phyloP scores from a whole-genome alignment of 495 filamentous ascomycete species.

The Aspergillus affinis region DNA sequence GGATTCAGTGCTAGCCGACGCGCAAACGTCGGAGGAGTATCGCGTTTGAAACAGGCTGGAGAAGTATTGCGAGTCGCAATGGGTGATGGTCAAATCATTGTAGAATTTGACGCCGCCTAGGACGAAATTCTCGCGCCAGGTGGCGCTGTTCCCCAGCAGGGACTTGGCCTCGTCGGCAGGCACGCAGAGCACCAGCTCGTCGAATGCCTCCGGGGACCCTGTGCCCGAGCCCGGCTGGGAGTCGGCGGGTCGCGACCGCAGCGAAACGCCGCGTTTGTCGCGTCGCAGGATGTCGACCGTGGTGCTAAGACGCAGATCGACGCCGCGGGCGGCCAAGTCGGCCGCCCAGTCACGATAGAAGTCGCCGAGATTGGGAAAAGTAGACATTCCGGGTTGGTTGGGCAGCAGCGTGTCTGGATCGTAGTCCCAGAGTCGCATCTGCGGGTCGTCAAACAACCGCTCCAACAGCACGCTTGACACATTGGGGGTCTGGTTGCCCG shows the following conservation, averaged over 20 bases:
- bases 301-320: slow-evolving; percentile 62
- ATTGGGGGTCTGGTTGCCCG: slow-evolving; percentile 76
- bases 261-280: slow-evolving; percentile 55
- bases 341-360: slow-evolving; percentile 71
- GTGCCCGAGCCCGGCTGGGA: slow-evolving; percentile 1
- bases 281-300: slow-evolving; percentile 60
- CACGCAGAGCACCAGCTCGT: slow-evolving; percentile 71
- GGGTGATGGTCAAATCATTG: slow-evolving; percentile 83
- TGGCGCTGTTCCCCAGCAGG: slow-evolving; percentile 61
- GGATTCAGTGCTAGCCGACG: slow-evolving; percentile 44
- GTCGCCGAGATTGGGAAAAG: slow-evolving; percentile 69
- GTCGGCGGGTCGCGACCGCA: slow-evolving; percentile 17
- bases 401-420: slow-evolving; percentile 64
- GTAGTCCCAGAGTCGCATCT: slow-evolving; percentile 76
- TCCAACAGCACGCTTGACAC: slow-evolving; percentile 75
- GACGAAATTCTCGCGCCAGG: slow-evolving; percentile 63
- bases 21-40: slow-evolving; percentile 55
- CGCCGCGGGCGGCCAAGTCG: slow-evolving; percentile 60
- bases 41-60: slow-evolving; percentile 71
- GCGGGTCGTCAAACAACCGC: slow-evolving; percentile 69
- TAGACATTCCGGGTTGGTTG: slow-evolving; percentile 77
- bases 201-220: slow-evolving; percentile 49
- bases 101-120: slow-evolving; percentile 75
- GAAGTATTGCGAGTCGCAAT: slow-evolving; percentile 75
- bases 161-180: slow-evolving; percentile 70